Evolutionary conservation across 805 yeast genomes (phyloP).

Genomic region (Pichia rugopelliculosa): DNA sequence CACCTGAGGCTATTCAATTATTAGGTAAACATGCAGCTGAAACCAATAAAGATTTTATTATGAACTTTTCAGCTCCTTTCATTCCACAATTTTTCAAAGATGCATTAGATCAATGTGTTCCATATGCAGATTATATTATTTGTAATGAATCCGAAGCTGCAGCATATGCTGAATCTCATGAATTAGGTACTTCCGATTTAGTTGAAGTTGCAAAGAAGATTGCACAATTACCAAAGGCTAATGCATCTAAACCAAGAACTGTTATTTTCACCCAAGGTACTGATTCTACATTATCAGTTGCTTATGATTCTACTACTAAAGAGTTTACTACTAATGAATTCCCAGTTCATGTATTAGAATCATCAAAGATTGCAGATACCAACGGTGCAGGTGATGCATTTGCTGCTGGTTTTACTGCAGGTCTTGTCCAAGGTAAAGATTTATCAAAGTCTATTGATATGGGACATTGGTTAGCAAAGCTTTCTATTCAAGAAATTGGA

Average conservation of each 20-base stretch:
- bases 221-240: constrained; percentile 71
- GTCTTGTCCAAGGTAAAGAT: constrained; percentile 65
- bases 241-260: constrained; percentile 62
- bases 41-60: constrained; percentile 40
- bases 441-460: constrained; percentile 57
- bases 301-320: constrained; percentile 43
- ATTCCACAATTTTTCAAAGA: constrained; percentile 93
- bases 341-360: constrained; percentile 67
- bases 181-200: constrained; percentile 51
- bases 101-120: constrained; percentile 68
- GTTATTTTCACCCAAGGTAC: constrained; percentile 95
- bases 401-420: constrained; percentile 93
- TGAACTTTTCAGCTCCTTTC: constrained; percentile 96
- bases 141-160: constrained; percentile 98
- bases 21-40: constrained; percentile 80
- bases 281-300: constrained; percentile 78
- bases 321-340: constrained; percentile 41
- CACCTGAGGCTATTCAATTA: constrained; percentile 86
- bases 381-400: constrained; percentile 99
- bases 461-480: constrained; percentile 95
- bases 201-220: constrained; percentile 73
- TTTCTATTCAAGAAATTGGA: constrained; percentile 89
- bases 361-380: constrained; percentile 73
- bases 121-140: constrained; percentile 84
- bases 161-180: constrained; percentile 85